A percentile compares a stretch with the other conserved stretches of the same genome.
phyloP scores from a whole-genome alignment of 495 filamentous ascomycete genomes.

The Podospora pseudocomata region DNA sequence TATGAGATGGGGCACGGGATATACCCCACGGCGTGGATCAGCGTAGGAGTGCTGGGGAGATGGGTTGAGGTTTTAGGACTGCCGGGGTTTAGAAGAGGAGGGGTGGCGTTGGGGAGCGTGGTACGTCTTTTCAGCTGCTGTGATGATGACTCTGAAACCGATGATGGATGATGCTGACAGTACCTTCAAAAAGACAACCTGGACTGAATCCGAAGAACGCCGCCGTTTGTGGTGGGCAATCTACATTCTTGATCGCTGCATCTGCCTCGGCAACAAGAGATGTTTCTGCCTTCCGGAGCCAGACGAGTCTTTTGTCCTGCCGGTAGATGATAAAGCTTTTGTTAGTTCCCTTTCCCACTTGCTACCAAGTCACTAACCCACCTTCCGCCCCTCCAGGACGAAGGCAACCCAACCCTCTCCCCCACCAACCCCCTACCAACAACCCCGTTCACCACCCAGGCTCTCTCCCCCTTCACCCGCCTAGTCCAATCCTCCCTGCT shows the following conservation, averaged over 20 bases:
- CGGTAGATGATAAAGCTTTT: conserved; percentile 46
- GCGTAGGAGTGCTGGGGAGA: conserved; percentile 40
- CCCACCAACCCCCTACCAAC: conserved; percentile 14
- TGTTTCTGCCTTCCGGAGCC: conserved; percentile 44
- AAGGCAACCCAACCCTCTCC: conserved; percentile 26
- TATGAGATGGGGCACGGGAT: conserved; percentile 50
- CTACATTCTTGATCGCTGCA: conserved; percentile 46
- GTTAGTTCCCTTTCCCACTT: conserved; percentile 22
- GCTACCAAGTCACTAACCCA: neutral
- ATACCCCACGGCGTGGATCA: conserved; percentile 49
- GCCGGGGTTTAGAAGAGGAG: conserved; percentile 31
- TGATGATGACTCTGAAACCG: neutral
- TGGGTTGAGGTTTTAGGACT: conserved; percentile 49
- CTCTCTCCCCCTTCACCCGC: conserved; percentile 38
- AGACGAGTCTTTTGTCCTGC: conserved; percentile 36
- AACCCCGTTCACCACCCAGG: conserved; percentile 19
- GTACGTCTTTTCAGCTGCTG: conserved; percentile 21
- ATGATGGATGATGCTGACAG: neutral
- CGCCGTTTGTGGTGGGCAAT: conserved; percentile 50
- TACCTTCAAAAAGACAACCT: conserved; percentile 29
- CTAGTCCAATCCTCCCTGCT: conserved; percentile 38
- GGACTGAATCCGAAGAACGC: conserved; percentile 51
- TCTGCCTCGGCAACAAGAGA: conserved; percentile 44
- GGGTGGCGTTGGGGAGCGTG: conserved; percentile 33
- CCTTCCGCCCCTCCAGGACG: conserved; percentile 20